Evolutionary conservation across 805 yeast species (phyloP).

Genomic region (Hanseniaspora occidentalis): DNA sequence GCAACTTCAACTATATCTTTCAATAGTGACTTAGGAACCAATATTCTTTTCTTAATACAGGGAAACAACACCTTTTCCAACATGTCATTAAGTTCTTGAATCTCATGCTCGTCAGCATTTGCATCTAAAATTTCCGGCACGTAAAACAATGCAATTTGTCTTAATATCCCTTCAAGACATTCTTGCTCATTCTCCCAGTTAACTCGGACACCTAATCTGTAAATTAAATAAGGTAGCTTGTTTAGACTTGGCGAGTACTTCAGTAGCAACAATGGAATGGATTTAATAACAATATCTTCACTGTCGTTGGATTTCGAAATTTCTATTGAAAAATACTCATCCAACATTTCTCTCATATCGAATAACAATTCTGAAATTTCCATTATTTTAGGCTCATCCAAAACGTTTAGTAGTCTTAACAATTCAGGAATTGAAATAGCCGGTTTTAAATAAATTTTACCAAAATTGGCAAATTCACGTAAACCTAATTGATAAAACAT

Average conservation of each 20-base stretch:
- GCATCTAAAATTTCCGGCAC: conserved; percentile 42
- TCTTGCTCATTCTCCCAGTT: conserved; percentile 55
- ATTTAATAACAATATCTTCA: conserved; percentile 27
- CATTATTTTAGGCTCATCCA: conserved; percentile 15
- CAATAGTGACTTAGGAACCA: conserved; percentile 45
- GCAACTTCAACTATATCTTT: conserved; percentile 72
- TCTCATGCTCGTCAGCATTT: conserved; percentile 15
- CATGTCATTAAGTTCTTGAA: conserved; percentile 19
- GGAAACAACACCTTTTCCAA: conserved; percentile 60
- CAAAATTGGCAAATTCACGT: conserved; percentile 72
- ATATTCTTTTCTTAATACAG: conserved; percentile 41
- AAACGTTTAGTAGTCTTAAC: conserved; percentile 11
- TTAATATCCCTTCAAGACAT: conserved; percentile 55
- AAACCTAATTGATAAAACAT: conserved; percentile 74
- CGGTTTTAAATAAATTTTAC: conserved; percentile 32
- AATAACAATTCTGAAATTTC: conserved; percentile 20
- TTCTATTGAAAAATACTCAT: conserved; percentile 60
- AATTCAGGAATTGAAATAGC: conserved; percentile 12
- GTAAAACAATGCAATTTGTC: conserved; percentile 61
- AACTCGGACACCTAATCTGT: conserved; percentile 44
- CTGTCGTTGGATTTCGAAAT: conserved; percentile 23
- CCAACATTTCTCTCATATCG: conserved; percentile 62
- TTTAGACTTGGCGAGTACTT: conserved; percentile 48
- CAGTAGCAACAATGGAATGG: conserved; percentile 59
- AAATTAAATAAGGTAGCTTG: conserved; percentile 57